These are phyloP conservation scores for Tephrocybe sp. DNA, from an alignment of 768 basidiomycete genomes.

Conservation along the genomic window DNA sequence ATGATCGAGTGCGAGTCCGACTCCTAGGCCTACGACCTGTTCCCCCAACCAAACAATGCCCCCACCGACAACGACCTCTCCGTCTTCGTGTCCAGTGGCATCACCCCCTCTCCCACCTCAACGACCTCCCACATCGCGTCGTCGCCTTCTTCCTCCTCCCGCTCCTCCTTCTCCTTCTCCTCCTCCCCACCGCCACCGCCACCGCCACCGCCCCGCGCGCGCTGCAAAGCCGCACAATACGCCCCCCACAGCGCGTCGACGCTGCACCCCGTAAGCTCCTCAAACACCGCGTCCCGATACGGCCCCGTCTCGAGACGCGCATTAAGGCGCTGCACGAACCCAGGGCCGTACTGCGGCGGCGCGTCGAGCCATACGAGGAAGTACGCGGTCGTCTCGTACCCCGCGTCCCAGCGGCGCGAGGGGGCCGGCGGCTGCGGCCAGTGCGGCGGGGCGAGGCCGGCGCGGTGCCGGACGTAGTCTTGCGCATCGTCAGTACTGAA, in stretches of 20 bases:
- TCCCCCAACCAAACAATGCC: too few relatives aligned
- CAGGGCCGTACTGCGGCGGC: slow-evolving; percentile 40
- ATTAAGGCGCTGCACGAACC: slow-evolving; percentile 61
- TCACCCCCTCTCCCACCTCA: too few relatives aligned
- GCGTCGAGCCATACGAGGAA: slow-evolving; percentile 72
- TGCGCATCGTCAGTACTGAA: slow-evolving; percentile 2
- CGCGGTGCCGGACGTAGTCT: slow-evolving; percentile 74
- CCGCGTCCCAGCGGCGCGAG: slow-evolving; percentile 67
- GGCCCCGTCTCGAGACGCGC: slow-evolving; percentile 43
- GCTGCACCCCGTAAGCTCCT: slow-evolving; percentile 47
- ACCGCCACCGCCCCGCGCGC: too few relatives aligned
- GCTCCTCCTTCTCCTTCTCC: too few relatives aligned
- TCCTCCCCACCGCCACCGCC: too few relatives aligned
- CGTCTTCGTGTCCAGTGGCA: too few relatives aligned
- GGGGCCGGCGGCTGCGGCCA: neutral
- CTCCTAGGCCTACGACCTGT: too few relatives aligned
- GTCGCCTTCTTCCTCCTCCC: too few relatives aligned
- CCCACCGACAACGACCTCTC: too few relatives aligned
- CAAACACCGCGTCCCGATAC: slow-evolving; percentile 55
- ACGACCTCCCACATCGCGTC: too few relatives aligned
- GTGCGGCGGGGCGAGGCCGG: slow-evolving; percentile 17
- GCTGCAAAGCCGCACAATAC: slow-evolving; percentile 46
- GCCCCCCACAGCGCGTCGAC: slow-evolving; percentile 58
- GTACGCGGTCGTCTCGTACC: slow-evolving; percentile 73
- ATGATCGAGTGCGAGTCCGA: too few relatives aligned